Conservation (phyloP, 257 asterid genomes). For the Jacaranda mimosifolia region DNA sequence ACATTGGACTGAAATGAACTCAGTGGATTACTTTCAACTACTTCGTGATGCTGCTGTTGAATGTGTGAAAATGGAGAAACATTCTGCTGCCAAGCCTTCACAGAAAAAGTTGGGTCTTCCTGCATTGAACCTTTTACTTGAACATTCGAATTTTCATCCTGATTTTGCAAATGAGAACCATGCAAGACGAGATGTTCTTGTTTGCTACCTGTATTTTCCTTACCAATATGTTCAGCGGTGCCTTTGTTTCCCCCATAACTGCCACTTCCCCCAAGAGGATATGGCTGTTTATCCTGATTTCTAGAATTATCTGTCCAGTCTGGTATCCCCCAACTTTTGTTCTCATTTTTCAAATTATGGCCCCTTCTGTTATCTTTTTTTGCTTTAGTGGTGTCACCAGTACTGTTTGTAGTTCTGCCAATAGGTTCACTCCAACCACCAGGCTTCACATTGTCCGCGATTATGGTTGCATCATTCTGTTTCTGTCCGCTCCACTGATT, state of each 20-base stretch:
- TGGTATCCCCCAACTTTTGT: slow-evolving; percentile 41
- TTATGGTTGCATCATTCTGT: slow-evolving; percentile 46
- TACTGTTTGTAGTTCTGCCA: slow-evolving; percentile 20
- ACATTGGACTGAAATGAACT: slow-evolving; percentile 44
- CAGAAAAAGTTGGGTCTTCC: slow-evolving; percentile 42
- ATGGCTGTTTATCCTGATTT: slow-evolving; percentile 37
- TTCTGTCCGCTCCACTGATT: slow-evolving; percentile 43
- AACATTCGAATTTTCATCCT: slow-evolving; percentile 40
- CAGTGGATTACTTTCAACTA: slow-evolving; percentile 41
- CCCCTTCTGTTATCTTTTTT: slow-evolving; percentile 41
- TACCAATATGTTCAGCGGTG: slow-evolving; percentile 40
- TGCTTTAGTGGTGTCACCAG: slow-evolving; percentile 37
- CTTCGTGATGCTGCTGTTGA: slow-evolving; percentile 46
- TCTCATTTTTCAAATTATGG: slow-evolving; percentile 47
- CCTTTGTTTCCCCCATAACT: slow-evolving; percentile 44
- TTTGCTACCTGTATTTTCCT: slow-evolving; percentile 41
- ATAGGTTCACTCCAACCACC: slow-evolving; percentile 40
- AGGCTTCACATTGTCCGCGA: slow-evolving; percentile 42
- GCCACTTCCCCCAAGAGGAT: slow-evolving; percentile 41
- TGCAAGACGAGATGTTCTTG: slow-evolving; percentile 39
- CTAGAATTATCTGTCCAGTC: slow-evolving; percentile 41
- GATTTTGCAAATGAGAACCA: slow-evolving; percentile 43
- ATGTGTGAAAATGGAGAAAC: slow-evolving; percentile 46
- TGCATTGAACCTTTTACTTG: slow-evolving; percentile 42
- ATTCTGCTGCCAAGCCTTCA: slow-evolving; percentile 41